Evolutionary conservation across 1,139 yeast genomes (phyloP).

Genomic region (Saccharomyces hybrid): DNA sequence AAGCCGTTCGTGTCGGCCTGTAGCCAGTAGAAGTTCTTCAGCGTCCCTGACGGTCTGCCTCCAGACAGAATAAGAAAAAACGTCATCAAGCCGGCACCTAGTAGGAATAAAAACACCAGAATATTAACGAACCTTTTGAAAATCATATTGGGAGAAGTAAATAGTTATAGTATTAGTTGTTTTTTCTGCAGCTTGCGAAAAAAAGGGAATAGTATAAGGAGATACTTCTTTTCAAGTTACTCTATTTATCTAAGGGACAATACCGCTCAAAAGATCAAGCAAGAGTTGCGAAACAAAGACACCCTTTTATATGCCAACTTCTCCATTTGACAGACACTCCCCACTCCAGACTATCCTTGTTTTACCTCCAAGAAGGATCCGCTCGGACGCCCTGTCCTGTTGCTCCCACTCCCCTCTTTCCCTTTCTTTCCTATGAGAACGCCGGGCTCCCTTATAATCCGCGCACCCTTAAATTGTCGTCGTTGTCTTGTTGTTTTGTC

Average conservation of each 20-base stretch:
- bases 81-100: constrained; percentile 42
- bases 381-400: not conserved
- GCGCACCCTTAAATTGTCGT: not conserved
- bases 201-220: not conserved
- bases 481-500: not conserved
- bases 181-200: not conserved
- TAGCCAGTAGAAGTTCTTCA: constrained; percentile 61
- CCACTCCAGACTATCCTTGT: not conserved
- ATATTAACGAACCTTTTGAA: constrained; percentile 25
- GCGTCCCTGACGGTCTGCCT: constrained; percentile 39
- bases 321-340: not conserved
- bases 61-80: constrained; percentile 64
- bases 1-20: constrained; percentile 59
- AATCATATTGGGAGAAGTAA: constrained; percentile 7
- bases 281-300: not conserved
- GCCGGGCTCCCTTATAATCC: not conserved
- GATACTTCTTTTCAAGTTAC: no score
- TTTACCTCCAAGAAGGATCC: not conserved
- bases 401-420: not conserved
- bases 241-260: not conserved
- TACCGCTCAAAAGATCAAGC: not conserved
- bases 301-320: not conserved
- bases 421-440: not conserved
- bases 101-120: constrained; percentile 27
- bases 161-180: not conserved